phyloP scores from a whole-genome alignment of 305 asterid genomes.

The Salvia sclarea region DNA sequence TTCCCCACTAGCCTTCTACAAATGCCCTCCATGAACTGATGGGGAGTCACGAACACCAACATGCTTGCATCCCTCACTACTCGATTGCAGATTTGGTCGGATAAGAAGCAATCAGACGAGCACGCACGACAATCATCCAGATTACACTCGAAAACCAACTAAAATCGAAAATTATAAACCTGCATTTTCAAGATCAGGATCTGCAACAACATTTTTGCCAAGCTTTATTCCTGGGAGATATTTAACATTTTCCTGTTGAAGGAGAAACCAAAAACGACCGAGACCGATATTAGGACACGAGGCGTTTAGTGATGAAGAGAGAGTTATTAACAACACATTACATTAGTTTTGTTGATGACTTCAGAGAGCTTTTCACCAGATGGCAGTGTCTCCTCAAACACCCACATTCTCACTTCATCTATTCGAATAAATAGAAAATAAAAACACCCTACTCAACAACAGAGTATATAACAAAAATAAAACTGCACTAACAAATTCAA shows the following conservation, averaged over 20 bases:
- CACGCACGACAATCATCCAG: not conserved
- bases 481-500: not conserved
- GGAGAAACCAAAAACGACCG: not conserved
- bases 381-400: constrained; percentile 74
- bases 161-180: constrained; percentile 40
- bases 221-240: constrained; percentile 86
- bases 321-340: constrained; percentile 28
- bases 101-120: not conserved
- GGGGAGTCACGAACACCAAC: constrained; percentile 95
- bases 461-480: not conserved
- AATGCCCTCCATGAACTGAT: constrained; percentile 94
- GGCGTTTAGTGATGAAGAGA: not conserved
- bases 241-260: constrained; percentile 76
- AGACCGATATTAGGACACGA: not conserved
- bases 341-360: constrained; percentile 66
- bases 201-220: constrained; percentile 83
- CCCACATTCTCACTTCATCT: constrained; percentile 93
- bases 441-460: constrained; percentile 8
- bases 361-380: constrained; percentile 69
- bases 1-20: constrained; percentile 71
- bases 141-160: not conserved
- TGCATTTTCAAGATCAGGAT: constrained; percentile 78
- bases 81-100: constrained; percentile 1
- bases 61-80: constrained; percentile 78
- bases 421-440: constrained; percentile 17